Base-by-base conservation (phyloP, 1,139 yeast genomes). In the Pichia sp. region DNA sequence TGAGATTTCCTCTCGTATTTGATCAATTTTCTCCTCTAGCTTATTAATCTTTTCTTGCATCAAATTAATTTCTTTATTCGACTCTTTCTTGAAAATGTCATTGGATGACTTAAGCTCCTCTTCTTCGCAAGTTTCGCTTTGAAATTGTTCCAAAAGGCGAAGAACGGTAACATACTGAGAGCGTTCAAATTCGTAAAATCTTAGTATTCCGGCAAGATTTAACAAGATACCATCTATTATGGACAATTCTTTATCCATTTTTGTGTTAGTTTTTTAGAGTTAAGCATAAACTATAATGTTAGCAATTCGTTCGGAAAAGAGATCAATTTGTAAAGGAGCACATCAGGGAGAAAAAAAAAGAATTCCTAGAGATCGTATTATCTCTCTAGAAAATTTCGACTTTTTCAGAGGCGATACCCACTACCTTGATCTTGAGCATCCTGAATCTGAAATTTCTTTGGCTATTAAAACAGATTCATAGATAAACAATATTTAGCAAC, bases 1-100 rank as follows among this genome's bases (percentile, higher is more conserved):
- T 16, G 68, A 64, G 10, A 83, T 73, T 57, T 78, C 81, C 6
- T 56, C 60, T 17, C 71, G 68, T 50, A 84, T 70, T 46, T 73
- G 74, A 2, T 60, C 64, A 2, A 77, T 64, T n/a, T 76, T 75
- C 2, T 64, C 65, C 5, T 69, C 68, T 31, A 84, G 63, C 30
- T 74, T 71, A 4, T 72, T 73, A 14, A 84, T 71, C 59, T 77
- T 79, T 2, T 63, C 40, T 31, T 48, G 34, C 16, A 48, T n/a
- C 4, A 10, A 29, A 12, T 10, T 65, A 1, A 69, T 60, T 2
- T 89, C 88, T 29, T 79, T 79, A 0, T 56, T 60, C 5, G 61
- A 54, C 41, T 60, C 63, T 16, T 48, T 61, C 8, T 51, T 40
- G 43, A 65, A 66, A 6, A 65, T 54, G n/a, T 58, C 59, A 7